Evolutionary conservation across 306 rosid species (phyloP), one percentile per base, ranked within the genome.

Genomic region (Rosa persica): DNA sequence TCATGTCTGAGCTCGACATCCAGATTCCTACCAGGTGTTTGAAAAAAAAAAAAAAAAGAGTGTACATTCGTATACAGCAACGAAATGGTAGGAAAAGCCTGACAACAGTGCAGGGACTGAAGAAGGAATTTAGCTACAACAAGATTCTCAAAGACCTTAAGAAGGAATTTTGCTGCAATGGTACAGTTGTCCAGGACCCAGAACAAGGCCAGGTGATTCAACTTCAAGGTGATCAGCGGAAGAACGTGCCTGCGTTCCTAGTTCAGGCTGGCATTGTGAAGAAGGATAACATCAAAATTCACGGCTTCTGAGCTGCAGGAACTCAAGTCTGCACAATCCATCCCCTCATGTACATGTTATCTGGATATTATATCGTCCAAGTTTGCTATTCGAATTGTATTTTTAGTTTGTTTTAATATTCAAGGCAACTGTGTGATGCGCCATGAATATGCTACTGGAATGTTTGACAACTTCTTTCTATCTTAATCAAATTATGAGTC

Each of bases 1-100:
- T 91, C 90, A 91, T 88, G 93, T 91, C 92, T 91, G 96, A 91
- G 72, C 80, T 89, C 87, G 92, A 91, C 88, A 78, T 46, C 58
- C 93, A 87, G 82, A 86, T 88, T 86, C 96, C 90, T 76, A 83
- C 93, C 75, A 0, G 80, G 66, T 77, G 74, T 74, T 54, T 74
- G 80, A 40, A 52, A 74, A 51, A 67, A 77, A 51, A 74, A 77
- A 40, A 52, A 74, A 51, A 67, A 77, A 51, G 80, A 77, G 42
- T 77, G 40, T 74, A 77, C 54, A 51, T 77, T 77, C 80, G 80
- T 16, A 42, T 77, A 5, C 80, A 67, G 54, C 80, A 51, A 6
- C 27, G 80, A 6, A 77, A 77, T 25, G 80, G 80, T 49, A 51
- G 74, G 30, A 77, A 77, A 54, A 66, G 74, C 74, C 80, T 77